phyloP scores from a whole-genome alignment of 164 flowering plant species.

The Tetrastigma voinierianum region DNA sequence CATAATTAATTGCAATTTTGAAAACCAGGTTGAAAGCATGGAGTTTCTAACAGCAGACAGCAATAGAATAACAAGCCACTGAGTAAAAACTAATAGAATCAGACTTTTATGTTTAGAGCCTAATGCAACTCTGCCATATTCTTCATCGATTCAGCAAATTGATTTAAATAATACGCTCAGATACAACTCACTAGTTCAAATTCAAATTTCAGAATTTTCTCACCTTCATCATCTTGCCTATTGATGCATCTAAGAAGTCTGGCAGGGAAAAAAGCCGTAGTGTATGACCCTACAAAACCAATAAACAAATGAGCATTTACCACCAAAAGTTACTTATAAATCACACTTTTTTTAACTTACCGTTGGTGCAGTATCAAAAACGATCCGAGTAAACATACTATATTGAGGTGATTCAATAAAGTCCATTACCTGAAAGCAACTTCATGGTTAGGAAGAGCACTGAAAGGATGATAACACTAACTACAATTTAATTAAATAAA shows the following conservation, averaged over 20 bases:
- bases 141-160: no score
- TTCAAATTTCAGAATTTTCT: conserved; percentile 7
- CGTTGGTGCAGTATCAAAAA: conserved; percentile 97
- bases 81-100: no score
- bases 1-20: no score
- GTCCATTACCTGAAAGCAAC: conserved; percentile 74
- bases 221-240: conserved; percentile 93
- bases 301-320: neutral
- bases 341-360: conserved; percentile 35
- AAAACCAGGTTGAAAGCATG: no score
- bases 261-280: conserved; percentile 88
- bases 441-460: neutral
- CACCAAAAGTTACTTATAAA: neutral
- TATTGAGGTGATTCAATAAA: conserved; percentile 83
- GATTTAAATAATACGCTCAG: neutral
- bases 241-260: conserved; percentile 77
- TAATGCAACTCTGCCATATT: no score
- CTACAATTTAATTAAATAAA: neutral
- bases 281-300: conserved; percentile 74
- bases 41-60: no score
- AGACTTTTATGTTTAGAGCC: no score
- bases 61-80: no score
- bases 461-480: neutral
- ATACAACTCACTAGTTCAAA: neutral
- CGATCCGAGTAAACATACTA: conserved; percentile 73